Conservation (phyloP, 2,329 filamentous ascomycete genomes). For the Ceratocystis cubensis region DNA sequence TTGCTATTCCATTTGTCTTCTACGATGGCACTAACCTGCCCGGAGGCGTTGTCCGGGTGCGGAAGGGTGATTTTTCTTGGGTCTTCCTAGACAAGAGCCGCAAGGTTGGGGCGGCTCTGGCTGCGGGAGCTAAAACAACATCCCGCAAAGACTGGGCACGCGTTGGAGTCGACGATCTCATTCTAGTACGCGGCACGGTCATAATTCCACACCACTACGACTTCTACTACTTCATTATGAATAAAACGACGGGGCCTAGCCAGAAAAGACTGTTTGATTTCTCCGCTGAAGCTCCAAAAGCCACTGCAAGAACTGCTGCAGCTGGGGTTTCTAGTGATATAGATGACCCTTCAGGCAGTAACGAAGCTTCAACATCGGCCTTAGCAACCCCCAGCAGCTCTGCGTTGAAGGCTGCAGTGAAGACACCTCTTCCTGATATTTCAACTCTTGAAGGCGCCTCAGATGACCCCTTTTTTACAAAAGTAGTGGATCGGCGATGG, state of each 20-base stretch:
- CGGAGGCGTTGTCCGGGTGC: constrained; percentile 70
- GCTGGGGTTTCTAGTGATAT: neutral
- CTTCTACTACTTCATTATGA: constrained; percentile 93
- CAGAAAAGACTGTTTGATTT: constrained; percentile 68
- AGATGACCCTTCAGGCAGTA: constrained; percentile 15
- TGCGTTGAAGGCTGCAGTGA: constrained; percentile 30
- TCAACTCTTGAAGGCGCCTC: constrained; percentile 57
- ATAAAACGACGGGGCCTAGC: constrained; percentile 63
- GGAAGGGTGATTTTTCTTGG: constrained; percentile 90
- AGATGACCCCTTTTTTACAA: constrained; percentile 71
- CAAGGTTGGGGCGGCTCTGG: constrained; percentile 75
- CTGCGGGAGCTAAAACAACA: constrained; percentile 56
- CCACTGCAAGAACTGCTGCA: neutral
- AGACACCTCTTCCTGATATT: constrained; percentile 35
- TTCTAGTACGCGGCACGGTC: constrained; percentile 79
- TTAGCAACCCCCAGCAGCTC: constrained; percentile 23
- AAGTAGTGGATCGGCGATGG: constrained; percentile 92
- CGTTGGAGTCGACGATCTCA: constrained; percentile 86
- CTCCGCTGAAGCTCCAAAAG: constrained; percentile 34
- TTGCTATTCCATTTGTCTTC: constrained; percentile 88
- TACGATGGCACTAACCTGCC: constrained; percentile 89
- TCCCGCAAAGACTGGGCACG: constrained; percentile 72
- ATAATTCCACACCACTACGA: constrained; percentile 98
- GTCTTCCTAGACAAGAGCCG: constrained; percentile 82
- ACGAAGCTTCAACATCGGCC: constrained; percentile 12